These are phyloP conservation scores for Wolfiporia cocos DNA, from an alignment of 1,284 basidiomycete species.

Conservation along the genomic window DNA sequence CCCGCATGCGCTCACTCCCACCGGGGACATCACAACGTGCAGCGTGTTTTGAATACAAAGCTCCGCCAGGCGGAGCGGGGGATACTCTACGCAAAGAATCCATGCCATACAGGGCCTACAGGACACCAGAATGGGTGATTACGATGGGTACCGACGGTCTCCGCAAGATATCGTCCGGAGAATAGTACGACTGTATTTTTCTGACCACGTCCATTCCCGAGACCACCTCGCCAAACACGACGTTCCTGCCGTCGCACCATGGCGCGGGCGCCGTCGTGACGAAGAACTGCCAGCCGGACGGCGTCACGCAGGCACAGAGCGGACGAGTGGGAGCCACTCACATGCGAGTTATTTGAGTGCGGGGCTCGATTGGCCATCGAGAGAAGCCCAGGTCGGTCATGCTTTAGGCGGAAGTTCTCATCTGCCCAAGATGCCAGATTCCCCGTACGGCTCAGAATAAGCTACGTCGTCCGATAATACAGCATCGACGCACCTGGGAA, in stretches of 20 bases:
- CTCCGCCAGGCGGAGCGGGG: too few species aligned
- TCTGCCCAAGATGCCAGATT: too few species aligned
- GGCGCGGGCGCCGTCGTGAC: constrained; percentile 60
- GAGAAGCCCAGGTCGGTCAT: constrained; percentile 40
- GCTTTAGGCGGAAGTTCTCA: constrained; percentile 34
- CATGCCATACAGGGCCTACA: constrained; percentile 3
- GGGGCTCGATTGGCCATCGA: constrained; percentile 61
- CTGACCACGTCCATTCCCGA: constrained; percentile 37
- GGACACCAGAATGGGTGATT: constrained; percentile 20
- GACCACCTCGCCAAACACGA: constrained; percentile 43
- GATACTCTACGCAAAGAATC: neutral
- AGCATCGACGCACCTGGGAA: constrained; percentile 19
- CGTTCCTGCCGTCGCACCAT: constrained; percentile 49
- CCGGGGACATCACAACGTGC: too few species aligned
- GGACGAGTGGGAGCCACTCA: constrained; percentile 17
- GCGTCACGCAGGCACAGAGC: neutral
- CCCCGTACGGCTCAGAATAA: too few species aligned
- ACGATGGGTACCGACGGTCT: constrained; percentile 29
- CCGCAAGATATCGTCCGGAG: constrained; percentile 27
- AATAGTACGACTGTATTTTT: constrained; percentile 30
- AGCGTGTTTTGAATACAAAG: too few species aligned
- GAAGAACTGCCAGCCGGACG: constrained; percentile 46
- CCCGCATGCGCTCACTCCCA: too few species aligned
- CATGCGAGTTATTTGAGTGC: constrained; percentile 48
- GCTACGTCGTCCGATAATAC: too few species aligned